Evolutionary conservation across 352 stramenopile genomes (phyloP).

Genomic region (Nannochloropsis limnetica): DNA sequence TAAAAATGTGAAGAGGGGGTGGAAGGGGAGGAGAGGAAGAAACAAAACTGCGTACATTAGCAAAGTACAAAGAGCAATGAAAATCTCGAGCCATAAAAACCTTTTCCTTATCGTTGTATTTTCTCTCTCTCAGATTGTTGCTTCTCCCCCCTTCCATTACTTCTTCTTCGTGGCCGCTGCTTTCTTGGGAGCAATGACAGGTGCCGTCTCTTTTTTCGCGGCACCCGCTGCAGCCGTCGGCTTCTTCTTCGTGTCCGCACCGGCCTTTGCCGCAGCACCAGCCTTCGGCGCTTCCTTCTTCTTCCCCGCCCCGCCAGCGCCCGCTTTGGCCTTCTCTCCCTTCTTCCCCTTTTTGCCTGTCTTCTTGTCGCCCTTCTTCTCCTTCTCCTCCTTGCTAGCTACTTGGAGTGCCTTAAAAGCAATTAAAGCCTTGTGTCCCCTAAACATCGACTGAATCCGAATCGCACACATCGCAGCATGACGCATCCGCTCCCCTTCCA

Average conservation of each 20-base stretch:
- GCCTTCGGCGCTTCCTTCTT: not conserved
- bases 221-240: not conserved
- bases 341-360: not conserved
- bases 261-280: not conserved
- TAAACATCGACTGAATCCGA: not conserved
- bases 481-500: constrained; percentile 13
- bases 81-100: not conserved
- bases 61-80: not conserved
- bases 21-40: not conserved
- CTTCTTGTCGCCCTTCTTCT: not conserved
- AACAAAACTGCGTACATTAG: not conserved
- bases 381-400: not conserved
- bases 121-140: not conserved
- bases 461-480: constrained; percentile 19
- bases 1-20: not conserved
- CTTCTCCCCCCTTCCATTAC: not conserved
- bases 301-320: not conserved
- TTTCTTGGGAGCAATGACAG: not conserved
- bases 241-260: not conserved
- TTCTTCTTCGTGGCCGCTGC: not conserved
- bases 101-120: not conserved
- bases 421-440: not conserved
- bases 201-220: not conserved
- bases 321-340: not conserved
- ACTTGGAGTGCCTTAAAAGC: not conserved